These are phyloP conservation scores for Starmerella sp. DNA, from an alignment of 805 yeast species.

Conservation along the genomic window DNA sequence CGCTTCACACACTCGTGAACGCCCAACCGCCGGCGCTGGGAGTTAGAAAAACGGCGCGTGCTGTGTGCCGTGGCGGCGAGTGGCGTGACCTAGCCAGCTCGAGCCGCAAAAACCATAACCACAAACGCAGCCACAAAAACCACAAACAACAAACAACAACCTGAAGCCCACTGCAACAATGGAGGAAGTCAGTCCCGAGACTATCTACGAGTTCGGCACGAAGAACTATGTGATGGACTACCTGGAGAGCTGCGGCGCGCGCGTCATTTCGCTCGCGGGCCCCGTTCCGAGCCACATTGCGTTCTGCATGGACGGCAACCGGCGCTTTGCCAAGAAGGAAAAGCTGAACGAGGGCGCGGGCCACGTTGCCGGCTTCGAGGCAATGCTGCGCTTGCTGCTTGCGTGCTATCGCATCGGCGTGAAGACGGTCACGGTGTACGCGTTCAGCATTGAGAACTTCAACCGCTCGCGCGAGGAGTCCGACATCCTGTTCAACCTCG, in stretches of 20 bases:
- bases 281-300: slow-evolving; percentile 84
- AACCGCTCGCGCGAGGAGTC: slow-evolving; percentile 73
- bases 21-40: no score
- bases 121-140: no score
- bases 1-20: no score
- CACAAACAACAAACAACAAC: not conserved
- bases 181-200: not conserved
- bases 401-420: slow-evolving; percentile 72
- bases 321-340: slow-evolving; percentile 66
- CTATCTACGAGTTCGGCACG: not conserved
- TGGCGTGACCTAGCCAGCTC: no score
- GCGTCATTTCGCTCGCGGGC: slow-evolving; percentile 1
- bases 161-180: not conserved
- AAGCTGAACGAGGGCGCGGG: slow-evolving; percentile 72
- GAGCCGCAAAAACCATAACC: no score
- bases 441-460: slow-evolving; percentile 92
- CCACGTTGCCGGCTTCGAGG: slow-evolving; percentile 77
- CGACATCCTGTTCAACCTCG: slow-evolving; percentile 37
- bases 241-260: slow-evolving; percentile 4
- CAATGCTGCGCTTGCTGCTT: slow-evolving; percentile 57
- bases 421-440: slow-evolving; percentile 77
- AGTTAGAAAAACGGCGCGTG: no score
- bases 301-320: slow-evolving; percentile 93
- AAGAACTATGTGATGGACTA: not conserved
- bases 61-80: no score